These are phyloP conservation scores for Lasiodiplodia citricola DNA, from an alignment of 2,329 filamentous ascomycete species.

Conservation along the genomic window DNA sequence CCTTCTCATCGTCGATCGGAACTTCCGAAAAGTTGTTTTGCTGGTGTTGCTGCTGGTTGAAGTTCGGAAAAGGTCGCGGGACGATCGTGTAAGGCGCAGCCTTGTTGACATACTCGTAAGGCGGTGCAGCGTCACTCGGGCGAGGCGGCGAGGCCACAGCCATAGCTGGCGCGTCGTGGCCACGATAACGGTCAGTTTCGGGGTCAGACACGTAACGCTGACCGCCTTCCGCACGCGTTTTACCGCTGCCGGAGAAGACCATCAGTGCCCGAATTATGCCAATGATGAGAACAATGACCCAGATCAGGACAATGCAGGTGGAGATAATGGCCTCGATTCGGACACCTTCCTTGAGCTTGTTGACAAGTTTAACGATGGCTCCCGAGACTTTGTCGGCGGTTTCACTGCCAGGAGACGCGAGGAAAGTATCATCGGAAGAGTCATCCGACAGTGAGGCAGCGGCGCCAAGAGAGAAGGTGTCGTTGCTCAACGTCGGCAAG, in stretches of 20 bases:
- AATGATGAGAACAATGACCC: constrained; percentile 76
- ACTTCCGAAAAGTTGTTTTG: constrained; percentile 3
- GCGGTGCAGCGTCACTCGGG: constrained; percentile 42
- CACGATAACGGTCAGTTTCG: constrained; percentile 26
- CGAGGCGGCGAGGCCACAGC: constrained; percentile 19
- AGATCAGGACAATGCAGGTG: constrained; percentile 73
- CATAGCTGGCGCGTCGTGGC: constrained; percentile 22
- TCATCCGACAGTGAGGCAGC: constrained; percentile 57
- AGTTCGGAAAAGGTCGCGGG: constrained; percentile 50
- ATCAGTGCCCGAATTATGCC: constrained; percentile 71
- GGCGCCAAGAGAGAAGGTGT: constrained; percentile 84
- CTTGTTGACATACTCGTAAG: constrained; percentile 52
- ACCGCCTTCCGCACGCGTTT: constrained; percentile 66
- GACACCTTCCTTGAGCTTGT: constrained; percentile 70
- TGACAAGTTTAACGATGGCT: constrained; percentile 72
- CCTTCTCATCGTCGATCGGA: constrained; percentile 44
- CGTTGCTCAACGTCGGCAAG: constrained; percentile 77
- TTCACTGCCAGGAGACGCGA: constrained; percentile 74
- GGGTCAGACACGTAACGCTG: constrained; percentile 42
- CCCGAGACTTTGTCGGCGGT: constrained; percentile 82
- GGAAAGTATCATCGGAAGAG: constrained; percentile 69
- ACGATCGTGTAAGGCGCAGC: constrained; percentile 54
- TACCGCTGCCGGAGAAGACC: constrained; percentile 65
- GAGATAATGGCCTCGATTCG: constrained; percentile 82
- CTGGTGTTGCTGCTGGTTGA: constrained; percentile 41